Base-by-base conservation (phyloP, 2,329 filamentous ascomycete genomes). In the Xylariaceae sp. region DNA sequence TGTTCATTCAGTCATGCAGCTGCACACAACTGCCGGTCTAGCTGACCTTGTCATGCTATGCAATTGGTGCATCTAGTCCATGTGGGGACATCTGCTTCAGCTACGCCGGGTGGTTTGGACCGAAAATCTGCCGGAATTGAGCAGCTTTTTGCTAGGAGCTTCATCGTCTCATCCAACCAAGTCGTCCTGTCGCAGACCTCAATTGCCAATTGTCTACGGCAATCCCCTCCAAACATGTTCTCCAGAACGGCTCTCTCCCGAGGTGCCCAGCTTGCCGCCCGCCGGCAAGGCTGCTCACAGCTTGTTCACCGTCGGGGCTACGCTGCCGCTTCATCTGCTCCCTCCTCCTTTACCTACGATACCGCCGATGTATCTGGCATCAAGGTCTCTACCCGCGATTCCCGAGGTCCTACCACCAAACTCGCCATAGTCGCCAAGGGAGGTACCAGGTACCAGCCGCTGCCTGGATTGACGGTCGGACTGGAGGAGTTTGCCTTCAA, bases 401-500 rank as follows among this genome's bases (percentile, higher is more conserved):
- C 88, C 61, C 79, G 87, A 50, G 88, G 89, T 50, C 87, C 89
- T 54, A 95, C 91, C 48, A 89, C 90, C 48, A 94, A 89, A 62
- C 78, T 98, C 54, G 89, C 90, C 42, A 70, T 98, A 52, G 88
- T 98, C 64, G 82, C 90, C 55, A 95, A 95, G 77, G 93, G 89
- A 50, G 93, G 93, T 61, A 94, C 91, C 51, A 79, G 93, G 68
- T 97, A 91, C 70, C 84, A 98, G 75, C 80, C 87, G 51, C 77
- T 87, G 54, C 93, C 93, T 50, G 93, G 93, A 53, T 78, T 96
- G 67, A 85, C 91, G 51, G 85, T 90, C 63, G 91, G 86, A 44
- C 79, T 98, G 54, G 87, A 93, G 74, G 87, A 89, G 67, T 98
- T 94, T 74, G 91, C 94, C 53, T 98, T 96, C 82, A 95, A 95